Evolutionary conservation across 257 asterid genomes (phyloP), one percentile per base, ranked within the genome.

Genomic region (Lycium ferocissimum): DNA sequence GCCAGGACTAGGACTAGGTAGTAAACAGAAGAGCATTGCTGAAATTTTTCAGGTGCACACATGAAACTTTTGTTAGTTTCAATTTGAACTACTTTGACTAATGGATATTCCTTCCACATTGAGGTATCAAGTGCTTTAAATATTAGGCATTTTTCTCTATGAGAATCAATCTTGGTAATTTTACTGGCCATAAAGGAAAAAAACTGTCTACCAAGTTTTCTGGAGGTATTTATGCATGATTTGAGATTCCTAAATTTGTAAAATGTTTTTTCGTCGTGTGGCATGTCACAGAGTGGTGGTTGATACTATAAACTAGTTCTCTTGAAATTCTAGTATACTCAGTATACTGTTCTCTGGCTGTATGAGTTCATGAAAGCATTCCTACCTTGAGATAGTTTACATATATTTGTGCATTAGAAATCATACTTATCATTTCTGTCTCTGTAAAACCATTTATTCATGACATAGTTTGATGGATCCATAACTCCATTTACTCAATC

Each of bases 21-120:
- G 90, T 92, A 93, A 92, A 76, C 96, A 94, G 86, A 95, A 92
- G 93, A 95, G 98, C 87, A 86, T 95, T 59, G 97, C 93, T 43
- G 94, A 92, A 85, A 92, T 93, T 80, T 93, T 94, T 90, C 94
- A 96, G 96, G 99, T 96, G 86, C 73, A 84, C 87, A 53, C 67
- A 40, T 85, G 83, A 84, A 65, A 43, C 53, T 18, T 71, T 26
- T 40, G 58, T 65, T 26, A 49, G 67, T 66, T 57, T 37, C 84
- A 83, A 51, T 78, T 80, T 80, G n/a, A 26, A 26, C 33, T 70
- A 43, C 67, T 11, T 47, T 63, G 49, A 45, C 35, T 45, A 15
- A 40, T 59, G 45, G 38, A 61, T 82, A 75, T 10, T 53, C 8
- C 15, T 83, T 73, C 80, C 80, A 35, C 45, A 67, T 69, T 81